Base-by-base conservation (phyloP, 352 stramenopile genomes). In the Phytophthora lateralis region DNA sequence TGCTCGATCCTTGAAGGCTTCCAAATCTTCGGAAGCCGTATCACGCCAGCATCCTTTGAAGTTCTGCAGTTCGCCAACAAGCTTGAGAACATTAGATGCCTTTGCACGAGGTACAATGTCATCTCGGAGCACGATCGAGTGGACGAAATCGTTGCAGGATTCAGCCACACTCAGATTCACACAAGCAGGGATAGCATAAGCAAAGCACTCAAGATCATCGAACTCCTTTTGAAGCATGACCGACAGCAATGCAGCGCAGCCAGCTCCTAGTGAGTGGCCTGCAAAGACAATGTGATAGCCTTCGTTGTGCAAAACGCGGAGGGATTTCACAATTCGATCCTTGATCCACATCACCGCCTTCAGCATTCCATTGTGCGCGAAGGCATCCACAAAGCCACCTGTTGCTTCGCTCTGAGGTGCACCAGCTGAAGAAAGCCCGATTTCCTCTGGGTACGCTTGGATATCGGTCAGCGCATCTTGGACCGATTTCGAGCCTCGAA, bases 181-280 rank as follows among this genome's bases (percentile, higher is more conserved):
- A 45, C 87, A 96, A 8, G 87, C 87, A 10, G 87, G 87, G 9
- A 93, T 78, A 14, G 87, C 87, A 43, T 96, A 96, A n/a, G 85
- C 87, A 71, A 90, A 93, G 48, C 87, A 96, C 45, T 90, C 74
- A 3, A 96, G 63, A 34, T 87, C 71, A 12, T 82, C 78, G 37
- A 96, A 96, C 58, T 94, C 85, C 51, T 91, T 90, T 43, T 94
- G 85, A 5, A 96, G 77, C 83, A 96, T 96, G 10, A 96, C 67
- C 0, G 87, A 83, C 18, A 96, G 57, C 24, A 96, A 60, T 10
- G 83, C 75, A 5, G 87, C 87, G 58, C 86, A 93, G 0, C 87
- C 87, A 44, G 79, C 87, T 35, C 87, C 87, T 17, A 96, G 72
- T 6, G 87, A 96, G 50, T 96, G 87, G 10, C 87, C 87, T 1